These are phyloP conservation scores for Zychaea mexicana DNA, from an alignment of 371 early-diverging fungal genomes.

Conservation along the genomic window DNA sequence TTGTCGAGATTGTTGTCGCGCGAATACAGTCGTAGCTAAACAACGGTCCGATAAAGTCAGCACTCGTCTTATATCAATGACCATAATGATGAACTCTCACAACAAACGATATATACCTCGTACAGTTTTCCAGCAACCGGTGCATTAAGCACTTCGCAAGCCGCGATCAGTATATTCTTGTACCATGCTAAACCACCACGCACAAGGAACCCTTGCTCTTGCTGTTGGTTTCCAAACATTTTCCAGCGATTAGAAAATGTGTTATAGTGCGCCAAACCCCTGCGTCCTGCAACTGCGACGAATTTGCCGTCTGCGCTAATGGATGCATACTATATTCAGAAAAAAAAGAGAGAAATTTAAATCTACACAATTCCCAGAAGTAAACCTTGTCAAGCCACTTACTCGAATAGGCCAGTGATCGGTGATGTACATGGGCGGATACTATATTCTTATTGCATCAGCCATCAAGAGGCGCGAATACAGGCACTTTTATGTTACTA, in stretches of 20 bases:
- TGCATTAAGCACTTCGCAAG: slow-evolving; percentile 48
- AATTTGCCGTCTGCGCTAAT: slow-evolving; percentile 70
- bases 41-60: too few relatives aligned
- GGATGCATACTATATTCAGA: slow-evolving; percentile 55
- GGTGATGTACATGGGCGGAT: slow-evolving; percentile 76
- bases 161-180: slow-evolving; percentile 69
- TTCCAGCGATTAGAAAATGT: slow-evolving; percentile 79
- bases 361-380: not conserved
- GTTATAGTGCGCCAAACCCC: slow-evolving; percentile 82
- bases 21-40: slow-evolving; percentile 74
- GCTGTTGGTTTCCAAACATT: slow-evolving; percentile 82
- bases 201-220: slow-evolving; percentile 77
- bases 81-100: too few relatives aligned
- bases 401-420: slow-evolving; percentile 87
- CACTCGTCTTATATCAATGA: too few relatives aligned
- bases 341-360: too few relatives aligned
- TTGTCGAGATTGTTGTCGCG: slow-evolving; percentile 80
- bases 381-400: slow-evolving; percentile 9
- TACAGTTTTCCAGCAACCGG: slow-evolving; percentile 32
- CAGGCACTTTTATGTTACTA: not conserved
- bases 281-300: slow-evolving; percentile 81
- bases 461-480: too few relatives aligned
- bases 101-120: slow-evolving; percentile 68
- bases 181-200: slow-evolving; percentile 84
- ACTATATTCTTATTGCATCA: slow-evolving; percentile 39